Base-by-base conservation (phyloP, 306 rosid genomes). In the Dalbergia oliveri region DNA sequence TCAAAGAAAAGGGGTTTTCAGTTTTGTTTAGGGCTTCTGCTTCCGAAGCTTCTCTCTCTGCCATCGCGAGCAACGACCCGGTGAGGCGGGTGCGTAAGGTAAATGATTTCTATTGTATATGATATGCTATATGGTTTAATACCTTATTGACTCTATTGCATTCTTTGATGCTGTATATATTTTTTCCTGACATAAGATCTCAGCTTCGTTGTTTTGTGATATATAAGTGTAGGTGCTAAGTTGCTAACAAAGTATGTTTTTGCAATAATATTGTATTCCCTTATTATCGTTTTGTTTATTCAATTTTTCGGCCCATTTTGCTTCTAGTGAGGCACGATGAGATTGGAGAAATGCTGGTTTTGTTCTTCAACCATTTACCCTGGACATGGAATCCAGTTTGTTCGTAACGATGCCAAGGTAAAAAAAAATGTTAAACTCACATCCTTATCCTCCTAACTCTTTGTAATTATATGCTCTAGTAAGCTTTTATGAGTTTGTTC, bases 261-360 rank as follows among this genome's bases (percentile, higher is more conserved):
- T 54, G 45, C 51, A 26, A 51, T 69, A 76, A 39, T 37, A 51
- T 72, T 26, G 31, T 2, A 26, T 26, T 26, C 31, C 31, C 31
- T 26, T 26, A 26, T 2, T 2, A 26, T 26, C 31, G 31, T 26
- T 26, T 41, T 43, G 18, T 11, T 62, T 75, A 5, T 53, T 69
- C 15, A 73, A n/a, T 51, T 39, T 3, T 79, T 75, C 9, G 54
- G 54, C 23, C n/a, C 18, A 9, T 54, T 69, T 64, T 64, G 69
- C 31, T 58, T 41, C n/a, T 16, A n/a, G 57, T 69, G 34, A 53
- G 63, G 64, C 81, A 74, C 73, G 49, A 94, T 94, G 97, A 94
- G 97, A 84, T 87, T 94, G 85, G 97, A 94, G 90, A 94, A 92
- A 71, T 94, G 97, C 81, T 94, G 97, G 93, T 94, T 94, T 78